Percentiles rank a stretch among this genome's conserved stretches.
Conservation (phyloP, 768 basidiomycete species). For the Lentinula sp. region DNA sequence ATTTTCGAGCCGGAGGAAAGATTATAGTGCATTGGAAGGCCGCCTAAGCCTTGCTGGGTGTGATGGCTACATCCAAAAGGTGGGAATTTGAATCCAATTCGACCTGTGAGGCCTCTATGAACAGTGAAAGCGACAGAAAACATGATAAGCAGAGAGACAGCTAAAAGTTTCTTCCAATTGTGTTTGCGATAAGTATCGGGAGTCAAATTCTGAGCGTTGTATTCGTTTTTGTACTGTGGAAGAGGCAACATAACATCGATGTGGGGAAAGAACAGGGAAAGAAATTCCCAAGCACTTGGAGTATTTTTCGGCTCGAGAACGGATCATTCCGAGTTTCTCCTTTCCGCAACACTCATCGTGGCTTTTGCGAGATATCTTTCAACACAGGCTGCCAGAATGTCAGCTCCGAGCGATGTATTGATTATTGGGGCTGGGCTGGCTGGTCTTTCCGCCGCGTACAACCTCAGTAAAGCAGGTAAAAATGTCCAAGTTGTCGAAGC, state of each 20-base stretch:
- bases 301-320: not conserved
- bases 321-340: not conserved
- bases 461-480: constrained; percentile 2
- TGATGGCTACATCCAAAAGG: not conserved
- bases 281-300: not conserved
- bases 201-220: no score
- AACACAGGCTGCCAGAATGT: not conserved
- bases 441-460: not conserved
- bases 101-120: not conserved
- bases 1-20: constrained; percentile 66
- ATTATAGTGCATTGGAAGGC: constrained; percentile 43
- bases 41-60: not conserved
- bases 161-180: not conserved
- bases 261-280: not conserved
- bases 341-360: not conserved
- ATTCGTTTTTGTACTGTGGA: not conserved
- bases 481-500: constrained; percentile 3
- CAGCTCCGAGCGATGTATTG: not conserved
- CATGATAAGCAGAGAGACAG: not conserved
- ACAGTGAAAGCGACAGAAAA: not conserved
- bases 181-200: not conserved
- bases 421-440: constrained; percentile 2
- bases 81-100: not conserved
- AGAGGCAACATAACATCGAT: not conserved
- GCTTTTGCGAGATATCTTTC: not conserved